phyloP scores from a whole-genome alignment of 768 basidiomycete species.

The Naganishia antarctica region DNA sequence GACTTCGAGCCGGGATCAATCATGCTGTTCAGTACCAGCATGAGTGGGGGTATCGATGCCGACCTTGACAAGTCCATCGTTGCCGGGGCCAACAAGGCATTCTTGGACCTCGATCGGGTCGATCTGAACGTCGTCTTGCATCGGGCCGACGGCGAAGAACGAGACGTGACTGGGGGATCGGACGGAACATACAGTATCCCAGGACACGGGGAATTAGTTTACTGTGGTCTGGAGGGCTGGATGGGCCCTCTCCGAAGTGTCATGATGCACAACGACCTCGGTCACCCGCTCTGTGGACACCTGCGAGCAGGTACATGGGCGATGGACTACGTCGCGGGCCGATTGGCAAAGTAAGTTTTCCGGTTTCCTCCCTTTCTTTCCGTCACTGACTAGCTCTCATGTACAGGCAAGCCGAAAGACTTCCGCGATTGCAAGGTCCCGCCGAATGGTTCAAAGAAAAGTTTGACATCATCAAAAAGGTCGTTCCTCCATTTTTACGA shows the following conservation, averaged over 20 bases:
- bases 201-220: conserved; percentile 66
- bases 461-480: conserved; percentile 71
- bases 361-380: not conserved
- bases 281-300: conserved; percentile 83
- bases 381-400: not conserved
- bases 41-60: conserved; percentile 57
- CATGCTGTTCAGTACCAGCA: conserved; percentile 86
- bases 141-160: conserved; percentile 84
- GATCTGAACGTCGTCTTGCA: conserved; percentile 85
- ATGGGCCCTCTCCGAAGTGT: conserved; percentile 81
- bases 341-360: conserved; percentile 70
- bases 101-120: conserved; percentile 68
- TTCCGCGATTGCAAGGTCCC: conserved; percentile 67
- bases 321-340: conserved; percentile 72
- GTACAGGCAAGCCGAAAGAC: conserved; percentile 53
- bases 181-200: conserved; percentile 80
- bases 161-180: conserved; percentile 70
- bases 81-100: conserved; percentile 66
- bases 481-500: conserved; percentile 77
- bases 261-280: conserved; percentile 85
- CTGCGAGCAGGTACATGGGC: conserved; percentile 86
- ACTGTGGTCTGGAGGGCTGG: conserved; percentile 96
- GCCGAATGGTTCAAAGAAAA: conserved; percentile 80
- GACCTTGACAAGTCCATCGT: conserved; percentile 69
- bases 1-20: conserved; percentile 92